Percentiles rank a stretch among this genome's conserved stretches.
These are phyloP conservation scores for Agaricus subrufescens DNA, from an alignment of 768 basidiomycete species.

Conservation along the genomic window DNA sequence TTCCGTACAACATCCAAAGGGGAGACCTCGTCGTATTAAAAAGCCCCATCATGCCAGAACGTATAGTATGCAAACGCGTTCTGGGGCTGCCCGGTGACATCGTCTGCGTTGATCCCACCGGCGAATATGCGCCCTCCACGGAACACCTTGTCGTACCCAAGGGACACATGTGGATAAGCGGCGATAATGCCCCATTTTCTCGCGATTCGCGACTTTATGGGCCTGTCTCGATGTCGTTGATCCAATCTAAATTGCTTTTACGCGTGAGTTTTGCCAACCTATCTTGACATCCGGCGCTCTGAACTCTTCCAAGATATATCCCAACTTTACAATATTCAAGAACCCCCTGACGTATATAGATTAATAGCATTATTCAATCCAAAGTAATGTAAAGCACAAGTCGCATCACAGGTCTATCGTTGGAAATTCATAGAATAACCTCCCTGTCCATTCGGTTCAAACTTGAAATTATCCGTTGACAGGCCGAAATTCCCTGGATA, in stretches of 20 bases:
- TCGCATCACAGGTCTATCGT: slow-evolving; percentile 27
- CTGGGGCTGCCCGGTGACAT: slow-evolving; percentile 88
- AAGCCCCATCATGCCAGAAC: slow-evolving; percentile 64
- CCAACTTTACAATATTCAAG: slow-evolving; percentile 36
- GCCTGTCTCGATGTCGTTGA: slow-evolving; percentile 77
- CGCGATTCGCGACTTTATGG: slow-evolving; percentile 92
- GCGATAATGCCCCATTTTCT: slow-evolving; percentile 82
- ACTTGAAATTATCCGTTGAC: slow-evolving; percentile 96
- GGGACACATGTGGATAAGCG: slow-evolving; percentile 87
- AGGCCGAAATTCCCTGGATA: slow-evolving; percentile 82
- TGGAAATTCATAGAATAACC: slow-evolving; percentile 92
- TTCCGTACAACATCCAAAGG: slow-evolving; percentile 47
- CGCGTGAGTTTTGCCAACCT: slow-evolving; percentile 40
- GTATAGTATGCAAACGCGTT: slow-evolving; percentile 82
- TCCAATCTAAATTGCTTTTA: slow-evolving; percentile 63
- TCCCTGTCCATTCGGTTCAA: slow-evolving; percentile 90
- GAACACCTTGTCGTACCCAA: slow-evolving; percentile 78
- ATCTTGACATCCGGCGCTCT: background rate
- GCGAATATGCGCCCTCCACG: slow-evolving; percentile 51
- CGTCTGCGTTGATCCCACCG: slow-evolving; percentile 85
- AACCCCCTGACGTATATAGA: slow-evolving; percentile 38
- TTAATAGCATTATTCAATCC: slow-evolving; percentile 10
- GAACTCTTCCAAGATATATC: slow-evolving; percentile 36
- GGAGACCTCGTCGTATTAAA: slow-evolving; percentile 75
- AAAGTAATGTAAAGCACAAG: background rate